Evolutionary conservation across 2,329 filamentous ascomycete genomes (phyloP).

Genomic region (Aspergillus flavus): DNA sequence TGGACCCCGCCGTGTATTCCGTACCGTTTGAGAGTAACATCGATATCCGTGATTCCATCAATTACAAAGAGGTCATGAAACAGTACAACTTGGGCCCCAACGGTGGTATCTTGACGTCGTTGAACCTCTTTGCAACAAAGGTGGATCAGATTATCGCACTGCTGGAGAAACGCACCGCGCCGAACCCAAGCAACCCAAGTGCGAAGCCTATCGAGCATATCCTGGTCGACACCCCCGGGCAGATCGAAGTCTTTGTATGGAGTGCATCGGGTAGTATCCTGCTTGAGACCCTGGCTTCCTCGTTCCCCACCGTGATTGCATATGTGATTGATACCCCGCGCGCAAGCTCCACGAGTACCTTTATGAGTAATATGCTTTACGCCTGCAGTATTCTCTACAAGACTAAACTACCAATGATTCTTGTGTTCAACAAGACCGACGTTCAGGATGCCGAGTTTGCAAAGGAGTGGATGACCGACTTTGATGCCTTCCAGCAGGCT

Average conservation of each 20-base stretch:
- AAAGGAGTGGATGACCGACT: constrained; percentile 99
- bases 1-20: constrained; percentile 90
- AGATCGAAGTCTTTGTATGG: constrained; percentile 99
- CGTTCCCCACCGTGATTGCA: constrained; percentile 94
- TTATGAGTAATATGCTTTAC: constrained; percentile 99
- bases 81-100: constrained; percentile 98
- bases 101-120: constrained; percentile 89
- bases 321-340: constrained; percentile 97
- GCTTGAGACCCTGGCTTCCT: constrained; percentile 86
- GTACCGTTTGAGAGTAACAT: constrained; percentile 97
- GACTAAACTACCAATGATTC: constrained; percentile 96
- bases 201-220: constrained; percentile 74
- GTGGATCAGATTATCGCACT: constrained; percentile 91
- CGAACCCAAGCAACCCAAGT: constrained; percentile 50
- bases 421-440: constrained; percentile 99
- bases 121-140: constrained; percentile 97
- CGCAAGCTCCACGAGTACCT: constrained; percentile 89
- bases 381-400: constrained; percentile 99
- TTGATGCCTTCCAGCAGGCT: constrained; percentile 90
- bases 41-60: constrained; percentile 97
- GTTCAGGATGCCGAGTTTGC: constrained; percentile 89
- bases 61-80: constrained; percentile 99
- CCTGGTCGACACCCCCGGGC: constrained; percentile 90
- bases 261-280: constrained; percentile 93
- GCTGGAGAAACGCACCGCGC: constrained; percentile 81